Percentiles rank a stretch among this genome's conserved stretches.
Evolutionary conservation across 2,329 filamentous ascomycete genomes (phyloP).

Genomic region (Tolypocladium capitatum): DNA sequence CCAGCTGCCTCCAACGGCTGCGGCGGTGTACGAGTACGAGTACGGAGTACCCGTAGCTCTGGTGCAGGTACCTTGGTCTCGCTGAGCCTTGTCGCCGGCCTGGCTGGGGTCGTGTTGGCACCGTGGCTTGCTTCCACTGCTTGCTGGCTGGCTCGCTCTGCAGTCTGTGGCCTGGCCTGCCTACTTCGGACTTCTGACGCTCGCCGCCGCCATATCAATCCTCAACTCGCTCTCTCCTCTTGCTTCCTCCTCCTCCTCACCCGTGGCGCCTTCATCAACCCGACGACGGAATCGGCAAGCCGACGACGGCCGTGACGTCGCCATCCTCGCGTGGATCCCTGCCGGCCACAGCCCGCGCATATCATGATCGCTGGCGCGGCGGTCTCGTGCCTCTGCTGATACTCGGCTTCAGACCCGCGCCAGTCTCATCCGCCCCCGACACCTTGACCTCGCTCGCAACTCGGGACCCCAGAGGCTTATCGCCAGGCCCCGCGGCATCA

Average conservation of each 20-base stretch:
- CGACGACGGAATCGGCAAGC: not conserved
- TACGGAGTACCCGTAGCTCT: too few species aligned
- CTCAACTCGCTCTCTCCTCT: not conserved
- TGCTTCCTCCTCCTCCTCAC: not conserved
- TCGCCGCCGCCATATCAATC: not conserved
- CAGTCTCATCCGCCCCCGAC: not conserved
- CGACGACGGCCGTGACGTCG: not conserved
- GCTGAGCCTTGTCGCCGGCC: not conserved
- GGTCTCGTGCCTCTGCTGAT: not conserved
- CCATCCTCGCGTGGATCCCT: not conserved
- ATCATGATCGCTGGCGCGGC: not conserved
- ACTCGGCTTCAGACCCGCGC: not conserved
- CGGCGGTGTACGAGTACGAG: too few species aligned
- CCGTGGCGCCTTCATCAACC: not conserved
- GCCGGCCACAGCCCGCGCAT: not conserved
- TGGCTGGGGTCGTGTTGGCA: too few species aligned
- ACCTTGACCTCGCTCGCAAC: not conserved
- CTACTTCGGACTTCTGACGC: too few species aligned
- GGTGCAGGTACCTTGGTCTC: not conserved
- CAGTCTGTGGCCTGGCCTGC: too few species aligned
- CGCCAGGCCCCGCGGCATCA: slow-evolving; percentile 4
- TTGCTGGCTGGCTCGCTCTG: not conserved
- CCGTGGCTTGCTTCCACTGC: not conserved
- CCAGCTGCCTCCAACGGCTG: not conserved
- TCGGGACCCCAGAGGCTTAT: not conserved